Percentiles rank a stretch among this genome's conserved stretches.
phyloP scores from a whole-genome alignment of 2,329 filamentous ascomycete genomes.

The Reticulascus tulasneorum region DNA sequence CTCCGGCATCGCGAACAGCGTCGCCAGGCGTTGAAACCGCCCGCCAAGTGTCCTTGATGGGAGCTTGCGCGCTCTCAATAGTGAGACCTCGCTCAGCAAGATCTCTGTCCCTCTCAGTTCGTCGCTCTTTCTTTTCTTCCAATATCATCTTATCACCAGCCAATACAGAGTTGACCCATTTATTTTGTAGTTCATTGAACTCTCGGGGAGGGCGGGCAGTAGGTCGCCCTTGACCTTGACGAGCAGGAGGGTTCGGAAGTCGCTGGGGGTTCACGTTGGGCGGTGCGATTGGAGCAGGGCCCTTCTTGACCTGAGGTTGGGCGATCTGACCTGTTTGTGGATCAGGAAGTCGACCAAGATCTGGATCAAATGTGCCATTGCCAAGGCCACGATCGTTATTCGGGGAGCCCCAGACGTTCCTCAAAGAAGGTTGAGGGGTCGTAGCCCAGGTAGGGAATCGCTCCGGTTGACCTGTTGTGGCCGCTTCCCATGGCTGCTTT shows the following conservation, averaged over 20 bases:
- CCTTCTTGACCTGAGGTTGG: slow-evolving; percentile 22
- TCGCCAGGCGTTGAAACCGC: slow-evolving; percentile 33
- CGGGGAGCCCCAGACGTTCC: slow-evolving; percentile 74
- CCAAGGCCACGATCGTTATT: slow-evolving; percentile 68
- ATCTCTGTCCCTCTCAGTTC: slow-evolving; percentile 38
- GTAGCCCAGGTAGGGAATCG: slow-evolving; percentile 48
- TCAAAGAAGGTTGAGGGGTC: slow-evolving; percentile 37
- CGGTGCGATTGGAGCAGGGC: slow-evolving; percentile 43
- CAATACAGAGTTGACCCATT: slow-evolving; percentile 39
- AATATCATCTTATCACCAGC: slow-evolving; percentile 43
- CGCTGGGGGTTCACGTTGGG: slow-evolving; percentile 22
- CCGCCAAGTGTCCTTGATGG: slow-evolving; percentile 53
- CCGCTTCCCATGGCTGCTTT: slow-evolving; percentile 14
- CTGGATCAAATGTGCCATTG: slow-evolving; percentile 71
- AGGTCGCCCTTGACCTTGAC: slow-evolving; percentile 2
- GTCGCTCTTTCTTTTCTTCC: slow-evolving; percentile 33
- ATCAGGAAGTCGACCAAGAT: slow-evolving; percentile 48
- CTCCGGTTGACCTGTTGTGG: slow-evolving; percentile 34
- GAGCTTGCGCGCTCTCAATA: slow-evolving; percentile 40
- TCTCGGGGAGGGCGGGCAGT: slow-evolving; percentile 3
- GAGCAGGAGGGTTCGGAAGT: neutral
- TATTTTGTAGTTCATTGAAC: slow-evolving; percentile 21
- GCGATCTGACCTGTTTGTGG: slow-evolving; percentile 27
- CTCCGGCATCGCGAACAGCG: slow-evolving; percentile 29
- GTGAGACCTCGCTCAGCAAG: slow-evolving; percentile 40